Conservation (phyloP, 2,329 filamentous ascomycete genomes). For the Calonectria crousiana region DNA sequence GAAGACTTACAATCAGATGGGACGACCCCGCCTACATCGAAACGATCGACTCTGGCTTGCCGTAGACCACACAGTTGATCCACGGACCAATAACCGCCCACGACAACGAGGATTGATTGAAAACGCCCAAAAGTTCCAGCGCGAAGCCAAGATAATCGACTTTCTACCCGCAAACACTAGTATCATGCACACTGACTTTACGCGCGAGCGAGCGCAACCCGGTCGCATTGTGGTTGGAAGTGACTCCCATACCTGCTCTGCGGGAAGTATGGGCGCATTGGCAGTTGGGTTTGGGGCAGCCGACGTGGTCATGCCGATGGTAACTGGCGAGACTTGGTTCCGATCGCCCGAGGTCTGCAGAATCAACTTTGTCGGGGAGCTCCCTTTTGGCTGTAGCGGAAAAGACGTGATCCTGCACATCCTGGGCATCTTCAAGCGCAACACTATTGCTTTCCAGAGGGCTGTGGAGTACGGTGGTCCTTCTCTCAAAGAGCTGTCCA, state of each 20-base stretch:
- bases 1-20: not conserved
- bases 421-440: not conserved
- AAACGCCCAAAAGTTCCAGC: not conserved
- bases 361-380: slow-evolving; percentile 56
- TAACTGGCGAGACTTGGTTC: slow-evolving; percentile 62
- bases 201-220: not conserved
- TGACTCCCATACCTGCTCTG: not conserved
- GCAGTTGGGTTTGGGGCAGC: not conserved
- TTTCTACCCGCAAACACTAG: not conserved
- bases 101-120: not conserved
- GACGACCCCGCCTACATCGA: not conserved
- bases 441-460: not conserved
- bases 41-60: not conserved
- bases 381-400: slow-evolving; percentile 21
- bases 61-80: not conserved
- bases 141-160: not conserved
- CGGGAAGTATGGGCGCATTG: not conserved
- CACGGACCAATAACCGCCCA: not conserved
- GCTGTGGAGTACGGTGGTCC: not conserved
- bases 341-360: slow-evolving; percentile 56
- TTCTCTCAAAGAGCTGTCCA: not conserved
- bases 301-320: slow-evolving; percentile 55
- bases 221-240: not conserved
- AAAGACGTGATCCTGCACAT: not conserved
- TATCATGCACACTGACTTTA: not conserved